Conservation (phyloP, 306 rosid genomes). For the Senna siamea region DNA sequence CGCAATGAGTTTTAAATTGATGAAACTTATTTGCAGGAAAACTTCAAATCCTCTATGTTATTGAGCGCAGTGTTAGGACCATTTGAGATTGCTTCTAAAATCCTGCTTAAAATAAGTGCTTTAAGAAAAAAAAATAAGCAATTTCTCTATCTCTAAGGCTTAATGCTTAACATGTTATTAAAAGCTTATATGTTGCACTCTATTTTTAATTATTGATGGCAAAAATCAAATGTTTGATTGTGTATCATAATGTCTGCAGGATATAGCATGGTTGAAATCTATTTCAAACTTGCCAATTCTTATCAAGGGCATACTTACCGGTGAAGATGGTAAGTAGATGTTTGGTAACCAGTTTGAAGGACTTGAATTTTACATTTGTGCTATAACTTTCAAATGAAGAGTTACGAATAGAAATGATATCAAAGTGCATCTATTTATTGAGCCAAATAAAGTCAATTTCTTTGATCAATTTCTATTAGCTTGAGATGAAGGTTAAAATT, state of each 20-base stretch:
- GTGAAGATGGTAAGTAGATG: conserved; percentile 41
- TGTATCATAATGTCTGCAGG: conserved; percentile 26
- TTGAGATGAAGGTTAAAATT: not conserved
- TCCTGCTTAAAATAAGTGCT: no score
- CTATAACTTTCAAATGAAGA: not conserved
- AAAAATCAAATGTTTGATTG: not conserved
- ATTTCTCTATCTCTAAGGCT: no score
- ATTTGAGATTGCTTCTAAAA: no score
- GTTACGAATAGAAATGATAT: not conserved
- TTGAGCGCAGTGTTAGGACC: not conserved
- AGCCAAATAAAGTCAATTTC: no score
- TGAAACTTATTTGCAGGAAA: no score
- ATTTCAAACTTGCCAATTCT: conserved; percentile 43
- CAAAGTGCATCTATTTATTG: not conserved
- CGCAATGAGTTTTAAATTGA: no score
- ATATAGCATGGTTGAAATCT: conserved; percentile 44
- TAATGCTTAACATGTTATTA: not conserved
- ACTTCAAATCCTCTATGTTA: not conserved
- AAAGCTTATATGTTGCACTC: not conserved
- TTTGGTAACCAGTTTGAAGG: no score
- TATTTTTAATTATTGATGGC: not conserved
- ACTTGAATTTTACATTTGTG: no score
- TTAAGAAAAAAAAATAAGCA: no score
- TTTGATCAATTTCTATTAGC: not conserved
- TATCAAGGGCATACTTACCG: conserved; percentile 41